Conservation (phyloP, 2,329 filamentous ascomycete genomes). For the Ceratocystis huliohia region DNA sequence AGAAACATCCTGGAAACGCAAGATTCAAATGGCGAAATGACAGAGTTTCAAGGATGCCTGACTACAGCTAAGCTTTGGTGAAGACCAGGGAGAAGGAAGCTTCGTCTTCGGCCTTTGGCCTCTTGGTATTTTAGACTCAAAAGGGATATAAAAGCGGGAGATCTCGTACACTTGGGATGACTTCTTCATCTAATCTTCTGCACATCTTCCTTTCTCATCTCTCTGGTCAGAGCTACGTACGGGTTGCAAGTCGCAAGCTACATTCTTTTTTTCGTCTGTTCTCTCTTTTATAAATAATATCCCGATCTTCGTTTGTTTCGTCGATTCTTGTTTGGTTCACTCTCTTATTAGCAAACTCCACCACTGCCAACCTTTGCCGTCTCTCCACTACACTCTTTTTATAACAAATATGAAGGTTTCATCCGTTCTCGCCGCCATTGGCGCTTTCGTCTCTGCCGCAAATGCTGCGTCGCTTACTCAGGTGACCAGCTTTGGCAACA, state of each 20-base stretch:
- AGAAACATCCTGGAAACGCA: background rate
- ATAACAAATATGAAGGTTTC: slow-evolving; percentile 10
- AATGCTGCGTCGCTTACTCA: slow-evolving; percentile 27
- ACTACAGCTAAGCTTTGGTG: background rate
- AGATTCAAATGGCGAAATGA: slow-evolving; percentile 6
- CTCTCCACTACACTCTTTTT: too few species aligned
- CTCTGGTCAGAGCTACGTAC: background rate
- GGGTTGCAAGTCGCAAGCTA: background rate
- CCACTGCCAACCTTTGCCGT: too few species aligned
- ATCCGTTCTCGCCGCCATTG: slow-evolving; percentile 5
- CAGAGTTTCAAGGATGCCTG: background rate
- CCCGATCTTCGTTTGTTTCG: background rate
- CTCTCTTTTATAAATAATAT: background rate
- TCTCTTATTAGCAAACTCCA: background rate
- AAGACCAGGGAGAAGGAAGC: background rate
- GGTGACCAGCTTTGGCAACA: slow-evolving; percentile 32
- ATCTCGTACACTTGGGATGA: background rate
- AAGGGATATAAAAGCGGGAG: background rate
- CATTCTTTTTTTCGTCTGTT: background rate
- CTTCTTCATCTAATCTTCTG: background rate
- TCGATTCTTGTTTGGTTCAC: background rate
- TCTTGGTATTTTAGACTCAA: background rate
- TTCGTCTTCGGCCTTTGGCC: background rate
- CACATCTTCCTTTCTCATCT: background rate
- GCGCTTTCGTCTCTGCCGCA: slow-evolving; percentile 5